phyloP scores from a whole-genome alignment of 192 early-diverging fungal genomes.

The Haplosporangium gracile region DNA sequence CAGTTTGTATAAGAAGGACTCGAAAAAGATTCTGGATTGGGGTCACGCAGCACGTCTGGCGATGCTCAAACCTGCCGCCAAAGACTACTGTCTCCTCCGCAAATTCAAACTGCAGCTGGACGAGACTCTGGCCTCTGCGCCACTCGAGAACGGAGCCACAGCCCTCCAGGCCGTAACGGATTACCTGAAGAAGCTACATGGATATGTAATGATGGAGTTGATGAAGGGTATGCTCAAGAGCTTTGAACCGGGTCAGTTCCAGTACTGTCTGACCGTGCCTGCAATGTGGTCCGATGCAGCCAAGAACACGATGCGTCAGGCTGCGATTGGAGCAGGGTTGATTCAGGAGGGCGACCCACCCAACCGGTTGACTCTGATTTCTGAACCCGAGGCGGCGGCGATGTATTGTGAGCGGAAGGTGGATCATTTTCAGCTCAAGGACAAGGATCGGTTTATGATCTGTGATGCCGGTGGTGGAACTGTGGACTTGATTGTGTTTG shows the following conservation, averaged over 20 bases:
- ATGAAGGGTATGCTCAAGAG: slow-evolving; percentile 58
- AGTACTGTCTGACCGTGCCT: slow-evolving; percentile 66
- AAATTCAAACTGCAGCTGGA: slow-evolving; percentile 59
- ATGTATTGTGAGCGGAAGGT: slow-evolving; percentile 67
- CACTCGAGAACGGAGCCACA: slow-evolving; percentile 48
- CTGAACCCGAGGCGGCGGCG: slow-evolving; percentile 68
- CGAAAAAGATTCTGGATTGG: slow-evolving; percentile 59
- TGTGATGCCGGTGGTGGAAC: slow-evolving; percentile 73
- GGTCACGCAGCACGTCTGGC: slow-evolving; percentile 54
- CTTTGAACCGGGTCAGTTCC: slow-evolving; percentile 55
- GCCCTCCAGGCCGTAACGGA: slow-evolving; percentile 55
- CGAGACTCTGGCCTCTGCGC: slow-evolving; percentile 39
- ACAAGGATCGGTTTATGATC: slow-evolving; percentile 67
- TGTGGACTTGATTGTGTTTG: slow-evolving; percentile 63
- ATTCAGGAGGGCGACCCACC: slow-evolving; percentile 60
- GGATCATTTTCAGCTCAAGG: slow-evolving; percentile 59
- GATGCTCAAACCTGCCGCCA: slow-evolving; percentile 55
- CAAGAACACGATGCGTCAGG: slow-evolving; percentile 66
- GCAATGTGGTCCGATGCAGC: slow-evolving; percentile 68
- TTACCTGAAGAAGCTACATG: slow-evolving; percentile 55
- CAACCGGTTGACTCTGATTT: slow-evolving; percentile 64
- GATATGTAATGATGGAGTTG: slow-evolving; percentile 55
- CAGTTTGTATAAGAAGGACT: slow-evolving; percentile 55
- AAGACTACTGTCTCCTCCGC: slow-evolving; percentile 46
- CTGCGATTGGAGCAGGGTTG: slow-evolving; percentile 62